A percentile compares a stretch with the other conserved stretches of the same genome.
phyloP scores from a whole-genome alignment of 1,284 basidiomycete species.

The Wallemia mellicola region DNA sequence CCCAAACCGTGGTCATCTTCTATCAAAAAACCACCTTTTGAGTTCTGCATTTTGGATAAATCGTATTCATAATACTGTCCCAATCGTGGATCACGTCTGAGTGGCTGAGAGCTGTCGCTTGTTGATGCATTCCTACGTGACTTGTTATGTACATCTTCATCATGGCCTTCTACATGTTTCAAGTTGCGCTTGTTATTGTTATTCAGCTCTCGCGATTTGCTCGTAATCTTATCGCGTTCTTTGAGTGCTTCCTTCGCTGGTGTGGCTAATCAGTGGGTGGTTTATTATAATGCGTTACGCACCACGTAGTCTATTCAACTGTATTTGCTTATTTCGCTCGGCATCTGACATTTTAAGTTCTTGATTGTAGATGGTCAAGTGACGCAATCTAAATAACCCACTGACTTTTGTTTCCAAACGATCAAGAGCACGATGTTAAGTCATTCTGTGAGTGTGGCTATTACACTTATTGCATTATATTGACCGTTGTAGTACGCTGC shows the following conservation, averaged over 20 bases:
- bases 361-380: neutral
- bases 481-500: neutral
- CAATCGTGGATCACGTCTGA: neutral
- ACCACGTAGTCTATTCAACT: neutral
- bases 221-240: neutral
- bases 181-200: neutral
- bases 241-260: neutral
- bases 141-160: neutral
- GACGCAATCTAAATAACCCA: neutral
- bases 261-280: neutral
- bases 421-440: neutral
- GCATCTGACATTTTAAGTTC: neutral
- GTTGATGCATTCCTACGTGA: neutral
- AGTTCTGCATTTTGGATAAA: slow-evolving; percentile 64
- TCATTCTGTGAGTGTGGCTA: neutral
- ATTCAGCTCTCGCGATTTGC: neutral
- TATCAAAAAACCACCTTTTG: slow-evolving; percentile 69
- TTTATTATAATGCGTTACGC: neutral
- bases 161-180: neutral
- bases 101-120: neutral
- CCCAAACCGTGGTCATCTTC: slow-evolving; percentile 30
- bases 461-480: too few species aligned
- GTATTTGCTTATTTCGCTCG: neutral
- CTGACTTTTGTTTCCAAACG: too few species aligned
- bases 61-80: slow-evolving; percentile 79